These are phyloP conservation scores for Coemansia biformis DNA, from an alignment of 192 early-diverging fungal species.

Conservation along the genomic window DNA sequence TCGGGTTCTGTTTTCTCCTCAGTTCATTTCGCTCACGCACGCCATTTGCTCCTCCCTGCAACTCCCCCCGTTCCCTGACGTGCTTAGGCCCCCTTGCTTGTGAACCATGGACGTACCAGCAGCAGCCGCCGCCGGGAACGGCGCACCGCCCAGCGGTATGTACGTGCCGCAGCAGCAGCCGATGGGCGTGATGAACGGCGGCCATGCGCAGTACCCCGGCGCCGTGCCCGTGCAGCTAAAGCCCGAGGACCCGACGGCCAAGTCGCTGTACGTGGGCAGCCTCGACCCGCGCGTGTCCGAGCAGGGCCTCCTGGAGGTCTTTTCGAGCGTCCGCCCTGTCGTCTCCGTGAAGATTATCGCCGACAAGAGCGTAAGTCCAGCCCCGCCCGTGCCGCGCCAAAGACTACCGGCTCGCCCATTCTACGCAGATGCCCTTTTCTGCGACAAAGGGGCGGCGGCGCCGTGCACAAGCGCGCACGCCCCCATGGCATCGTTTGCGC, in stretches of 20 bases:
- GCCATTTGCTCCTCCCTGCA: too few species aligned
- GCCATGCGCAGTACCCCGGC: slow-evolving; percentile 37
- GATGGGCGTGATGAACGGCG: slow-evolving; percentile 21
- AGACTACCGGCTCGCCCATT: too few species aligned
- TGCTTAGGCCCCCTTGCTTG: slow-evolving; percentile 6
- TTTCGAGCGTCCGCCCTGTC: slow-evolving; percentile 58
- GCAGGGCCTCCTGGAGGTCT: slow-evolving; percentile 66
- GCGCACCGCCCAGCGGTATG: slow-evolving; percentile 21
- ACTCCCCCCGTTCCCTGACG: too few species aligned
- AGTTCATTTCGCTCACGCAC: too few species aligned
- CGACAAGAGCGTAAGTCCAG: slow-evolving; percentile 64
- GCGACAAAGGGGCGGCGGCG: too few species aligned
- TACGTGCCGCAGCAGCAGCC: slow-evolving; percentile 36
- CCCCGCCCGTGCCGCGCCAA: too few species aligned
- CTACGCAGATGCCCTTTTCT: too few species aligned
- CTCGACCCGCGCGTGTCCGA: slow-evolving; percentile 79
- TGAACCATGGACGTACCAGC: slow-evolving; percentile 42
- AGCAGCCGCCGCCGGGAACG: slow-evolving; percentile 16
- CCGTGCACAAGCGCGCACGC: too few species aligned
- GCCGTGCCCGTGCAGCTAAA: slow-evolving; percentile 4
- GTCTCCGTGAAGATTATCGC: slow-evolving; percentile 75
- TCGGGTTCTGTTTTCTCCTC: too few species aligned
- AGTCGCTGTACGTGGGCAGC: slow-evolving; percentile 80
- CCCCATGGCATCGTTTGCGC: too few species aligned
- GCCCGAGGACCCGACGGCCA: slow-evolving; percentile 40